Conservation (phyloP, 2,329 filamentous ascomycete genomes). For the Diplodia sapinea region DNA sequence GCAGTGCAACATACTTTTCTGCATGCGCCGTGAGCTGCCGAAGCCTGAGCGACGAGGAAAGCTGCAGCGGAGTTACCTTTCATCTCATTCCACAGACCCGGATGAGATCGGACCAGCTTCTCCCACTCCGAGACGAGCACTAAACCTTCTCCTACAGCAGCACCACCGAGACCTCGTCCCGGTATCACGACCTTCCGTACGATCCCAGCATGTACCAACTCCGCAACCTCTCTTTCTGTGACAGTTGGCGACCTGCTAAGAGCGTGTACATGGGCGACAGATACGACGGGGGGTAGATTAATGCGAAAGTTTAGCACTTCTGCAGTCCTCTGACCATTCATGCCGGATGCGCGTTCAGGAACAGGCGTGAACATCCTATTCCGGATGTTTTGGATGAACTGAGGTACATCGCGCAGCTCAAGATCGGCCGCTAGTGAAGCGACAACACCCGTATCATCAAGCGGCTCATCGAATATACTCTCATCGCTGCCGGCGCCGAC, state of each 20-base stretch:
- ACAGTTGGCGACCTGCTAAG: conserved; percentile 66
- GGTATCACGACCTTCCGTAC: conserved; percentile 69
- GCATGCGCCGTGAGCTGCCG: neutral
- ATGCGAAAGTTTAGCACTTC: conserved; percentile 67
- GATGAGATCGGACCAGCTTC: conserved; percentile 39
- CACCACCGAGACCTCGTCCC: conserved; percentile 62
- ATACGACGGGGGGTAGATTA: conserved; percentile 67
- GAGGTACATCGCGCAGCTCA: conserved; percentile 65
- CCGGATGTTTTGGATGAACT: conserved; percentile 67
- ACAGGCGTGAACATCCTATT: conserved; percentile 68
- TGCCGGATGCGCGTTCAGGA: conserved; percentile 63
- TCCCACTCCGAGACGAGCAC: conserved; percentile 65
- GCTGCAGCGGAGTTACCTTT: conserved; percentile 40
- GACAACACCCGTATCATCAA: conserved; percentile 67
- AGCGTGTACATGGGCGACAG: conserved; percentile 69
- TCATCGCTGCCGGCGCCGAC: conserved; percentile 41
- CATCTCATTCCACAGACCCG: conserved; percentile 50
- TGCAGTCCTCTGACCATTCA: conserved; percentile 67
- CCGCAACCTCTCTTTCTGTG: conserved; percentile 70
- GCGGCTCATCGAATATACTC: conserved; percentile 47
- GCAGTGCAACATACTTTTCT: conserved; percentile 58
- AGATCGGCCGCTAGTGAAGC: conserved; percentile 62
- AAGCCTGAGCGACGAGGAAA: neutral
- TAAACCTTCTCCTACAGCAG: conserved; percentile 67
- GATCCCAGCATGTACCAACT: conserved; percentile 62